Conservation (phyloP, 2,329 filamentous ascomycete species). For the Cadophora sp. region DNA sequence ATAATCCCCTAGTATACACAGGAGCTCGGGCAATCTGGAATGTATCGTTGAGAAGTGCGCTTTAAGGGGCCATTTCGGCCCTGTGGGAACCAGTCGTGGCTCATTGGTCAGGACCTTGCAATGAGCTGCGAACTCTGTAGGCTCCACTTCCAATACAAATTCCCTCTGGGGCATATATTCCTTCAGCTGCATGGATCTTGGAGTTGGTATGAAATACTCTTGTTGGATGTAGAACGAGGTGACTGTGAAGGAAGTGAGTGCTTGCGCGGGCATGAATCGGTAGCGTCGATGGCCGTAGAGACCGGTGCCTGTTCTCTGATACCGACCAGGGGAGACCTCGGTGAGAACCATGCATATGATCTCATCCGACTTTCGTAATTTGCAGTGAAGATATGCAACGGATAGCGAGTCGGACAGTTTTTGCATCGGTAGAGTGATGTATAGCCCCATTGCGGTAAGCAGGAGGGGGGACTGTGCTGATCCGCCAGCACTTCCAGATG, state of each 20-base stretch:
- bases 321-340: neutral
- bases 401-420: neutral
- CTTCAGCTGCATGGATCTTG: neutral
- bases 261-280: neutral
- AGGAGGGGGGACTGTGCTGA: neutral
- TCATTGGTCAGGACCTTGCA: neutral
- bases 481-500: neutral
- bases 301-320: neutral
- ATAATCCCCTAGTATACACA: neutral
- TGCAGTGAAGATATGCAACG: neutral
- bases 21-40: neutral
- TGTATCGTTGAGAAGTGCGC: neutral
- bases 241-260: neutral
- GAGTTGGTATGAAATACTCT: neutral
- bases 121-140: neutral
- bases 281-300: neutral
- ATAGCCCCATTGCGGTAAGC: neutral
- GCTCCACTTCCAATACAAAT: neutral
- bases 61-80: neutral
- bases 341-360: neutral
- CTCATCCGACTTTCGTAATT: neutral
- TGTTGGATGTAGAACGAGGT: neutral
- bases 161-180: neutral
- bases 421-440: neutral
- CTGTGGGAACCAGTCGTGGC: neutral